Conservation (phyloP, 148 eudicot species). For the Rhododendron griersonianum region DNA sequence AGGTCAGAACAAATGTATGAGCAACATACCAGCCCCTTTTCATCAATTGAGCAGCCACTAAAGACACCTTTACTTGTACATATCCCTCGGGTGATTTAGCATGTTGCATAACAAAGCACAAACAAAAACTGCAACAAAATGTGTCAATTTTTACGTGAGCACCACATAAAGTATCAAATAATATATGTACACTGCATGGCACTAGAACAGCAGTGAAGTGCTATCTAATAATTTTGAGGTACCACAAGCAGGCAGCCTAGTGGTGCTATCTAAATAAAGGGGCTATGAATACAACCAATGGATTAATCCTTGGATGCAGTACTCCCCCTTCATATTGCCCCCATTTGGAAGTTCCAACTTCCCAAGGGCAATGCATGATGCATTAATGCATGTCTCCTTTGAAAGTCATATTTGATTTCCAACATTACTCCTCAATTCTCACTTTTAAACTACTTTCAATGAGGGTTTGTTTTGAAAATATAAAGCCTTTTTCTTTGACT, state of each 20-base stretch:
- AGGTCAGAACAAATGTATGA: not conserved
- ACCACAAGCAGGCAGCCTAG: not conserved
- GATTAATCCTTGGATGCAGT: not conserved
- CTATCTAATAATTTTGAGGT: not conserved
- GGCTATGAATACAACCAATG: not conserved
- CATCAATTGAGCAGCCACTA: slow-evolving; percentile 92
- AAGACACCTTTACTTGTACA: slow-evolving; percentile 81
- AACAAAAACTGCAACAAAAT: slow-evolving; percentile 65
- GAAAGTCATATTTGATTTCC: not conserved
- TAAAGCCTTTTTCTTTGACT: not conserved
- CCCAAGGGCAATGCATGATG: not conserved
- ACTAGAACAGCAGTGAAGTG: not conserved
- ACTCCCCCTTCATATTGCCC: not conserved
- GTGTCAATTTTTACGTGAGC: not conserved
- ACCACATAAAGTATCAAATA: not conserved
- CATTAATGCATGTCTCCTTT: not conserved
- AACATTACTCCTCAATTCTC: not conserved
- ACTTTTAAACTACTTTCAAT: not conserved
- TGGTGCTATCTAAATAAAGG: not conserved
- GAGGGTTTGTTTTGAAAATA: not conserved
- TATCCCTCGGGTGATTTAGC: slow-evolving; percentile 80
- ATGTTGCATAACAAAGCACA: slow-evolving; percentile 78
- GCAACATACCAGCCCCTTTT: slow-evolving; percentile 92
- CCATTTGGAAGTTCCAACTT: not conserved
- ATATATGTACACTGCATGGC: not conserved